Evolutionary conservation across 1,284 basidiomycete species (phyloP), one percentile per base, ranked within the genome.

Genomic region (Microbotryum silenes-acaulis): DNA sequence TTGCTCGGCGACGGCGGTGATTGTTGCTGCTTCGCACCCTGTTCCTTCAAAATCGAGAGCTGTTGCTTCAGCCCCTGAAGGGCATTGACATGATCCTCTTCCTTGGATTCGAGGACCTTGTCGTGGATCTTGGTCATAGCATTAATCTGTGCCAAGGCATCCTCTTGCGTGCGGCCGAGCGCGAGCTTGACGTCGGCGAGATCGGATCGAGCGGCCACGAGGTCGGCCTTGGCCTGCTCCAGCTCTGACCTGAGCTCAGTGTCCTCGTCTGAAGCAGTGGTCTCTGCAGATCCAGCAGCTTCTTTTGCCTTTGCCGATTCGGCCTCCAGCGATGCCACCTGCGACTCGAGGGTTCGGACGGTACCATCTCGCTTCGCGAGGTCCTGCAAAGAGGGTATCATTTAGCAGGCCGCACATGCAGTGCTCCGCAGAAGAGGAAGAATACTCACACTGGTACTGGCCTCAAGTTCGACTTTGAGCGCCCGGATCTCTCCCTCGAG

Each of bases 401-500:
- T 10, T 45, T 25, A 42, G 37, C 37, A 2, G 16, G 16, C 37
- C 37, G 12, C 37, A 18, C 16, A 12, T 6, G 37, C 37, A 42
- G 37, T 18, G 37, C 37, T 10, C 12, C 37, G 16, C 12, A 18
- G 6, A 16, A 42, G 37, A 3, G 37, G 37, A 42, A 2, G 23
- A 31, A 25, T 18, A 21, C 44, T 46, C 42, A 29, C 33, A n/a
- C 23, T 27, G 37, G 1, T 42, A 9, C n/a, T 88, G 10, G 87
- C 88, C 7, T 61, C 59, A 16, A 89, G 80, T 70, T 90, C 86
- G 46, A 88, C 75, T 53, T 76, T 81, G 56, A 77, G 37, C 37
- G 37, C 37, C 37, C 37, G 78, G 57, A 89, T 80, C 72, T 82
- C 80, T 76, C 89, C 87, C 74, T 85, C 83, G 23, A 86, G 76